Evolutionary conservation across 2,329 filamentous ascomycete species (phyloP).

Genomic region (Calonectria pseudoturangicola): DNA sequence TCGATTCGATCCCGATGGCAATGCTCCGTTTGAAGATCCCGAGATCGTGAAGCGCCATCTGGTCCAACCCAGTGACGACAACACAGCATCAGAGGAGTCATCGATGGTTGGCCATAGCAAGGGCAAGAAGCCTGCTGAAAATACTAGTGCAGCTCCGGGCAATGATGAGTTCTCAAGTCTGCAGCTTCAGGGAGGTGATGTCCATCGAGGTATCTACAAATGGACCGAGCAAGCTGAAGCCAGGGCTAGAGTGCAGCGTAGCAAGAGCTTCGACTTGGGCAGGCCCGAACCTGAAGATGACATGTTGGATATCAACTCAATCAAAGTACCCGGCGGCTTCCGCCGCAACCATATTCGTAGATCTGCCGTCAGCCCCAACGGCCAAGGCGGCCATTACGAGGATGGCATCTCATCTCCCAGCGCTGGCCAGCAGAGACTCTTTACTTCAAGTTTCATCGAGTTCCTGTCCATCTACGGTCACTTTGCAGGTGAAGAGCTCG

Average conservation of each 20-base stretch:
- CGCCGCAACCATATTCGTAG: constrained; percentile 91
- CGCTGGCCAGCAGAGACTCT: constrained; percentile 70
- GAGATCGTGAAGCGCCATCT: constrained; percentile 94
- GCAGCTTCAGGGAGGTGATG: constrained; percentile 93
- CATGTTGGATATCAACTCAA: constrained; percentile 88
- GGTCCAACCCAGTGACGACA: constrained; percentile 78
- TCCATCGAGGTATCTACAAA: constrained; percentile 95
- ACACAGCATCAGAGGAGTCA: constrained; percentile 67
- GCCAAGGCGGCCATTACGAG: constrained; percentile 57
- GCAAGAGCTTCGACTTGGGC: constrained; percentile 89
- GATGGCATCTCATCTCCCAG: constrained; percentile 60
- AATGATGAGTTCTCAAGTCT: constrained; percentile 95
- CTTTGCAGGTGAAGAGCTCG: constrained; percentile 96
- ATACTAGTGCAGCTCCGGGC: constrained; percentile 63
- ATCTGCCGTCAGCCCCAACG: constrained; percentile 77
- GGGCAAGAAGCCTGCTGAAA: constrained; percentile 71
- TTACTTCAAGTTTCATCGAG: constrained; percentile 96
- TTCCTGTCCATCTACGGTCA: constrained; percentile 97
- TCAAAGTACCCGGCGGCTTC: constrained; percentile 95
- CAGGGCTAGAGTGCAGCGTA: constrained; percentile 81
- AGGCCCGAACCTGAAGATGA: constrained; percentile 88
- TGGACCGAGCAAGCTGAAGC: constrained; percentile 94
- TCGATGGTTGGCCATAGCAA: constrained; percentile 67
- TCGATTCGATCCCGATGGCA: constrained; percentile 66
- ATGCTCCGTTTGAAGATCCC: constrained; percentile 86